Evolutionary conservation across 2,329 filamentous ascomycete genomes (phyloP), one percentile per base, ranked within the genome.

Genomic region (Aspergillus felis): DNA sequence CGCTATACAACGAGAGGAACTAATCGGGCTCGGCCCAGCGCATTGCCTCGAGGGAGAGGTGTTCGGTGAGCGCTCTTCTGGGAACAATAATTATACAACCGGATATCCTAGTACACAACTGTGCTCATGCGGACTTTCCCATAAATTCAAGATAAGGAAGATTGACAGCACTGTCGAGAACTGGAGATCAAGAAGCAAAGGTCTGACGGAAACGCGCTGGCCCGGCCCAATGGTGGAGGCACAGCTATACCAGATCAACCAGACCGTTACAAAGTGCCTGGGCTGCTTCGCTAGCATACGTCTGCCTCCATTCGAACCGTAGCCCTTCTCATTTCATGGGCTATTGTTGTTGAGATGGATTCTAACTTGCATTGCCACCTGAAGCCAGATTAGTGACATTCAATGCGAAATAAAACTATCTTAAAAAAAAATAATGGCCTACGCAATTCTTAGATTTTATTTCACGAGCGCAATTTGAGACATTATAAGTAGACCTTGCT

Each of bases 1-100:
- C 72, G 74, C 28, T 74, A 77, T 66, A 60, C 73, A 20, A 76
- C 73, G 14, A 64, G 74, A 67, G 74, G 74, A 8, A 59, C 71
- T 28, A 65, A 55, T 42, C 67, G 72, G 44, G 65, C 62, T 56
- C 74, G 75, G 27, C 63, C 71, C 4, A 76, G 74, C 53, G 74
- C 70, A 32, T 61, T 77, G 47, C 74, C 76, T 22, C 69, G 75
- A 55, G 76, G 74, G 7, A 73, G 72, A 57, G 76, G 74, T 20
- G 61, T 65, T 48, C 72, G 71, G 57, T 78, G 68, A 74, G 59
- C 8, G 17, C 48, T 41, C 14, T 38, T 38, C 14, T 46, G 9
- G 42, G 42, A 44, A 22, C 4, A 22, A 2, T 4, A 20, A 4
- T 24, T 3, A 24, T 4, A 46, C 22, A 24, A 46, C 22, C 8